These are phyloP conservation scores for Moricandia arvensis DNA, from an alignment of 345 rosid genomes.

Conservation along the genomic window DNA sequence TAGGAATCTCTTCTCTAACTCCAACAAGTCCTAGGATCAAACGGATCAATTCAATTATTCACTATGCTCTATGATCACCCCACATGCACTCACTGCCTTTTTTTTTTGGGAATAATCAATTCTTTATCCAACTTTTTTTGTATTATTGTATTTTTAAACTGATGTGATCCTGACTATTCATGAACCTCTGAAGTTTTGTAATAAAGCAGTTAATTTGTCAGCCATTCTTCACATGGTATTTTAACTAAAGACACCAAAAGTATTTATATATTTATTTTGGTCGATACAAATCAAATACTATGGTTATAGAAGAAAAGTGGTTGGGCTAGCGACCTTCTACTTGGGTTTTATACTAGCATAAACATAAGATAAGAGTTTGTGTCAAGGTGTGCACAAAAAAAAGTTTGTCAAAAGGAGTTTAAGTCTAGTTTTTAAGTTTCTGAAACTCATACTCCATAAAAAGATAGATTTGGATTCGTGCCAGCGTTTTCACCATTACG, in stretches of 20 bases:
- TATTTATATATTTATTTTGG: neutral
- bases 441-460: neutral
- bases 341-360: conserved; percentile 3
- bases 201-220: conserved; percentile 34
- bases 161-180: conserved; percentile 36
- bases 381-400: too few species aligned
- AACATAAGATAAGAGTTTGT: neutral
- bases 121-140: conserved; percentile 15
- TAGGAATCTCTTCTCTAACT: conserved; percentile 28
- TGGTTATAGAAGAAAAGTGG: neutral
- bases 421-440: neutral
- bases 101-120: conserved; percentile 23
- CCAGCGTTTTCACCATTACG: neutral
- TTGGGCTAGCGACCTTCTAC: too few species aligned
- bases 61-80: conserved; percentile 26
- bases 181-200: conserved; percentile 30
- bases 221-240: conserved; percentile 33
- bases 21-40: conserved; percentile 29
- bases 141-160: conserved; percentile 10
- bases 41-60: conserved; percentile 33
- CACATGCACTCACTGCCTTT: conserved; percentile 34
- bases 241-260: conserved; percentile 27
- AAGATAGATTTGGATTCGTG: neutral
- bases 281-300: neutral
- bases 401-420: neutral